These are phyloP conservation scores for Aspergillus melleus DNA, from an alignment of 2,329 filamentous ascomycete genomes.

Conservation along the genomic window DNA sequence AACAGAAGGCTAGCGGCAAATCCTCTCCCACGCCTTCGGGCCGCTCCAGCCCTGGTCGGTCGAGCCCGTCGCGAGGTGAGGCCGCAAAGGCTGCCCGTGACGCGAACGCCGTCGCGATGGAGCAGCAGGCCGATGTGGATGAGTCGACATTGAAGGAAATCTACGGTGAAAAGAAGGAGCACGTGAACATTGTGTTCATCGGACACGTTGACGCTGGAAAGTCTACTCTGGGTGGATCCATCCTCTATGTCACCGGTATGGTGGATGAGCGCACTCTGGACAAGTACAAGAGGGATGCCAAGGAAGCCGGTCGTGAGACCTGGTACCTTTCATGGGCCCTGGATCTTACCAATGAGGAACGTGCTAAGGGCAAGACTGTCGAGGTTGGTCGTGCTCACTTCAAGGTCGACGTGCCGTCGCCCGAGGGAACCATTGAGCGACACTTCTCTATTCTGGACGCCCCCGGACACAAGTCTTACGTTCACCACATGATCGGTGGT, in stretches of 20 bases:
- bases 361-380: slow-evolving; percentile 95
- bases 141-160: slow-evolving; percentile 88
- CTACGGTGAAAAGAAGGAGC: slow-evolving; percentile 75
- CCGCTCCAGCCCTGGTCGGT: slow-evolving; percentile 74
- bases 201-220: slow-evolving; percentile 98
- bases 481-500: slow-evolving; percentile 97
- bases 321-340: slow-evolving; percentile 99
- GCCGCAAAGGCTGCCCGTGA: slow-evolving; percentile 62
- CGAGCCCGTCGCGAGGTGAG: slow-evolving; percentile 69
- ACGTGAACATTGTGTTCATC: slow-evolving; percentile 95
- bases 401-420: slow-evolving; percentile 62
- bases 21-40: slow-evolving; percentile 82
- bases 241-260: slow-evolving; percentile 93
- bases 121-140: slow-evolving; percentile 77
- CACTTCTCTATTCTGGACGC: slow-evolving; percentile 96
- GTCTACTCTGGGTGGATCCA: slow-evolving; percentile 90
- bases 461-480: slow-evolving; percentile 96
- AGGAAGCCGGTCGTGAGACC: slow-evolving; percentile 92
- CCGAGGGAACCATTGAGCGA: slow-evolving; percentile 67
- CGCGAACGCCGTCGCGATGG: slow-evolving; percentile 79
- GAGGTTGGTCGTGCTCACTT: slow-evolving; percentile 96
- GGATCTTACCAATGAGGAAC: slow-evolving; percentile 94
- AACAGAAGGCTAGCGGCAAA: slow-evolving; percentile 60
- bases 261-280: slow-evolving; percentile 99
- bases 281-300: slow-evolving; percentile 96